Conservation (phyloP, 805 yeast genomes). For the Yarrowia sp. region DNA sequence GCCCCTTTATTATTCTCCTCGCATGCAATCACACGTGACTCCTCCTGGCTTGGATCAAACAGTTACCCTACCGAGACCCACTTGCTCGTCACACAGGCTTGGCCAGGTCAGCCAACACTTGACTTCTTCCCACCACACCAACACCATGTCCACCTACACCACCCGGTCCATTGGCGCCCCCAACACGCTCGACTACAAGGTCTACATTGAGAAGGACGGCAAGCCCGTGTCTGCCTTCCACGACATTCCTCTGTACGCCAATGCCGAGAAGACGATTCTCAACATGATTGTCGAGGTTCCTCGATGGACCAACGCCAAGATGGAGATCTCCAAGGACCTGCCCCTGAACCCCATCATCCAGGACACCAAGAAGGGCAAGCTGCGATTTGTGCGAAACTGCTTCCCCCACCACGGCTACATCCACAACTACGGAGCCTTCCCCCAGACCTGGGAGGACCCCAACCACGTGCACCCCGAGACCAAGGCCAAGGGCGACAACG, state of each 20-base stretch:
- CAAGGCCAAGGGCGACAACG: conserved; percentile 82
- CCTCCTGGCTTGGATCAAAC: too few species aligned
- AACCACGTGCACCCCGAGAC: conserved; percentile 57
- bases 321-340: conserved; percentile 87
- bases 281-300: conserved; percentile 97
- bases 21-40: too few species aligned
- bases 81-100: not conserved
- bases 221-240: conserved; percentile 96
- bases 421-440: conserved; percentile 98
- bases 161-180: conserved; percentile 95
- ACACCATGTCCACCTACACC: conserved; percentile 56
- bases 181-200: conserved; percentile 92
- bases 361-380: conserved; percentile 96
- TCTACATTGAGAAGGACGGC: conserved; percentile 90
- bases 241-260: conserved; percentile 90
- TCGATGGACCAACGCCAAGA: conserved; percentile 97
- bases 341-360: conserved; percentile 92
- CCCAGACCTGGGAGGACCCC: conserved; percentile 99
- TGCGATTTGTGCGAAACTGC: conserved; percentile 94
- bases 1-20: too few species aligned
- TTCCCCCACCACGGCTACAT: conserved; percentile 99
- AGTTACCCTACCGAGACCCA: conserved; percentile 19
- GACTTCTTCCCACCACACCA: conserved; percentile 22
- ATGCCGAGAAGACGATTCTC: conserved; percentile 84
- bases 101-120: conserved; percentile 5